Conservation (phyloP, 805 yeast genomes). For the Candida ficus region DNA sequence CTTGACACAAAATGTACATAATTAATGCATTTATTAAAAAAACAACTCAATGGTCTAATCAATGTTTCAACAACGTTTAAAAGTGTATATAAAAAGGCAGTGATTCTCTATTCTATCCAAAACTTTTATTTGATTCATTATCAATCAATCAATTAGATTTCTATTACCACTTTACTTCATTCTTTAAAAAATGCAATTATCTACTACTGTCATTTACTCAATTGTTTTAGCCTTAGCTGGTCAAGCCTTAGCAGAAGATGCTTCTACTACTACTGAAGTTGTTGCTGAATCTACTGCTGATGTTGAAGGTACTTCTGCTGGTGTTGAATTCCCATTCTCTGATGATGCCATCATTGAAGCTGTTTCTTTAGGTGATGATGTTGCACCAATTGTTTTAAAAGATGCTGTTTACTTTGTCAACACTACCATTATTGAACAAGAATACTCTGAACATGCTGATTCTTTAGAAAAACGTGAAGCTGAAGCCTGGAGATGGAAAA, state of each 20-base stretch:
- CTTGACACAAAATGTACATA: neutral
- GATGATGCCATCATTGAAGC: conserved; percentile 24
- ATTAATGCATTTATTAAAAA: too few relatives aligned
- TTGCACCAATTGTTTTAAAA: conserved; percentile 19
- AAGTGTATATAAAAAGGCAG: neutral
- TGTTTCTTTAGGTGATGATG: conserved; percentile 12
- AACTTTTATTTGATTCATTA: neutral
- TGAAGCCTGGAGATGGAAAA: conserved; percentile 22
- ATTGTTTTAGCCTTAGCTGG: conserved; percentile 10
- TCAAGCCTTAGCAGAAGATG: conserved; percentile 7
- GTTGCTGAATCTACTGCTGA: conserved; percentile 3
- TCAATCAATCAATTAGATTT: neutral
- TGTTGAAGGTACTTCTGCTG: conserved; percentile 16
- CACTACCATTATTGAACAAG: conserved; percentile 20
- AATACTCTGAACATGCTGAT: conserved; percentile 8
- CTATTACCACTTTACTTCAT: neutral
- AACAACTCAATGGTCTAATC: too few relatives aligned
- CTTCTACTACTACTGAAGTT: conserved; percentile 2
- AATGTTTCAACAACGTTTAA: neutral
- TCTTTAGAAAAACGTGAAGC: conserved; percentile 19
- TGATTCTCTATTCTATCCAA: neutral
- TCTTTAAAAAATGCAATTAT: conserved; percentile 10
- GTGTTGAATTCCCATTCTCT: conserved; percentile 24
- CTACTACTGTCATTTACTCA: conserved; percentile 9
- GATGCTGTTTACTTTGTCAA: conserved; percentile 21